phyloP scores from a whole-genome alignment of 306 rosid genomes.

The Rosa lucieae region DNA sequence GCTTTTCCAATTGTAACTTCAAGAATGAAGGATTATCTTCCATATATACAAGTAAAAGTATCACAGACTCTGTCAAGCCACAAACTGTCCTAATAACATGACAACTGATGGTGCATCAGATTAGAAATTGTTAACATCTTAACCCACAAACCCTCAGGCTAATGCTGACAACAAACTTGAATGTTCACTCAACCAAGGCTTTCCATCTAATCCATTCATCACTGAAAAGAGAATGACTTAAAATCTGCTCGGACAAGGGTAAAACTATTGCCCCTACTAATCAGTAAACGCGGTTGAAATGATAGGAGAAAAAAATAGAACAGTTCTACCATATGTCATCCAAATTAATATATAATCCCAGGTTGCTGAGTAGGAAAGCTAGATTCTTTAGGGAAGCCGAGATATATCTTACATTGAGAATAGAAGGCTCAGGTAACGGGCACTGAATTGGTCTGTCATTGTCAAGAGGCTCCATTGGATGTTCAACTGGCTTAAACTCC shows the following conservation, averaged over 20 bases:
- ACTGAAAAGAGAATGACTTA: background rate
- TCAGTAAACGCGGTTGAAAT: background rate
- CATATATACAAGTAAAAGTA: background rate
- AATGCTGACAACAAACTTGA: conserved; percentile 1
- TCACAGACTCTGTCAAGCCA: background rate
- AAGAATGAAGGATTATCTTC: background rate
- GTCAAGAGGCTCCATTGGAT: conserved; percentile 83
- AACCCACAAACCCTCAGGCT: background rate
- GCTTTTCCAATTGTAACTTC: background rate
- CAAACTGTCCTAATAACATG: background rate
- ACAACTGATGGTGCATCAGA: background rate
- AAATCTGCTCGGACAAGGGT: background rate
- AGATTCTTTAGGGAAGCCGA: conserved; percentile 12
- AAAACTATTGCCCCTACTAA: background rate
- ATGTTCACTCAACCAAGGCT: background rate
- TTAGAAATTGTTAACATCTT: background rate
- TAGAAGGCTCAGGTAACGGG: conserved; percentile 91
- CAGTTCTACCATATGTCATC: background rate
- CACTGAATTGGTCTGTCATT: conserved; percentile 81
- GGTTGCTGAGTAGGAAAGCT: background rate
- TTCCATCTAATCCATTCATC: background rate
- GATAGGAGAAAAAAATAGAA: background rate
- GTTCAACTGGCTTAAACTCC: conserved; percentile 96
- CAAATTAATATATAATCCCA: background rate
- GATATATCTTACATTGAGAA: conserved; percentile 70